These are phyloP conservation scores for Globisporangium abappressorium DNA, from an alignment of 352 stramenopile species.

Conservation along the genomic window DNA sequence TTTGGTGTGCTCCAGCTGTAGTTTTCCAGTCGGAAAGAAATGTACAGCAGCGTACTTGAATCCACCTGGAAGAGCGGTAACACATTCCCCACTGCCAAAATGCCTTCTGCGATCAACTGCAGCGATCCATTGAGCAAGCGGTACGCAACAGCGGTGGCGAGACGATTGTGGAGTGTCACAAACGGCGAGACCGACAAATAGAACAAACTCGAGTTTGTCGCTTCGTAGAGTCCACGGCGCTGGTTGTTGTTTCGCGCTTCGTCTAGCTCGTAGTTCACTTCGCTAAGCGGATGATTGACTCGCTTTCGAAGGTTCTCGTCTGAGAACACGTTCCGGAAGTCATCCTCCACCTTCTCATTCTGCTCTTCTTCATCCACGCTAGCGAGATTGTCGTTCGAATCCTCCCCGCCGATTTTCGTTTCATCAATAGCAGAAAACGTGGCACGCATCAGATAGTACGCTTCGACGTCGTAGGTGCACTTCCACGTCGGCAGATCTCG, in stretches of 20 bases:
- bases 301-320: conserved; percentile 42
- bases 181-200: conserved; percentile 83
- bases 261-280: conserved; percentile 80
- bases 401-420: conserved; percentile 16
- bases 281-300: conserved; percentile 53
- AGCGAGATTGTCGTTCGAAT: conserved; percentile 23
- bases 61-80: conserved; percentile 85
- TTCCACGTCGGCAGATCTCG: conserved; percentile 85
- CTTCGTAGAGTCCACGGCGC: conserved; percentile 74
- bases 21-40: conserved; percentile 86
- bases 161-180: conserved; percentile 79
- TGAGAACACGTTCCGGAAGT: conserved; percentile 77
- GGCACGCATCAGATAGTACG: conserved; percentile 84
- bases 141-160: conserved; percentile 82
- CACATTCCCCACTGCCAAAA: conserved; percentile 80
- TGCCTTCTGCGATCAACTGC: conserved; percentile 82
- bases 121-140: conserved; percentile 77
- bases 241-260: conserved; percentile 74
- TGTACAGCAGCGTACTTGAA: conserved; percentile 52
- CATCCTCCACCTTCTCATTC: conserved; percentile 69
- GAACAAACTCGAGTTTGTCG: conserved; percentile 83
- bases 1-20: conserved; percentile 86
- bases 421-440: conserved; percentile 74
- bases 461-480: conserved; percentile 87
- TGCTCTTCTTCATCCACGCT: conserved; percentile 51